Base-by-base conservation (phyloP, 169 alveolate genomes). In the Besnoitia besnoiti region DNA sequence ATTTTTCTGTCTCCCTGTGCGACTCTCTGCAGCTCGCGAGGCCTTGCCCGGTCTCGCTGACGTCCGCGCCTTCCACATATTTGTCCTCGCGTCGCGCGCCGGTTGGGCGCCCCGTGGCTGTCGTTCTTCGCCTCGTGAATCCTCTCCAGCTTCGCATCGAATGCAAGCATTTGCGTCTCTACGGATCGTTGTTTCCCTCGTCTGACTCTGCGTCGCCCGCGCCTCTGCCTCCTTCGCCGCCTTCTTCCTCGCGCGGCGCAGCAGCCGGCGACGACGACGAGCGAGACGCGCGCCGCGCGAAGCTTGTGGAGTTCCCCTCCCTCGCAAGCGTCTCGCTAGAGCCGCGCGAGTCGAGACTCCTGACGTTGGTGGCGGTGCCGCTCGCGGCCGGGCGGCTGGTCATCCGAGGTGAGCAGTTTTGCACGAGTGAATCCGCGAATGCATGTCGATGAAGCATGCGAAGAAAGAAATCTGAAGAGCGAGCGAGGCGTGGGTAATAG, bases 81-180 rank as follows among this genome's bases (percentile, higher is more conserved):
- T 4, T 75, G 7, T 50, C 33, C 50, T 42, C 67, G 33, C 88
- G 93, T 1, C 77, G 46, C 37, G 42, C 89, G 0, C 73, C 93
- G 0, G 93, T 77, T 3, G 93, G 93, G 30, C 62, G 30, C 62
- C 90, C 89, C 3, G 89, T 90, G 49, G 44, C 55, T 8, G 93
- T 90, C n/a, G 62, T 44, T 42, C 39, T 77, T 7, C 59, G 93
- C 4, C 59, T 90, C 19, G 44, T 75, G 80, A 90, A 90, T n/a
- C 93, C 93, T 33, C 82, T 90, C 55, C 50, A n/a, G 35, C 82
- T 90, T 30, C 80, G 47, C 19, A 0, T 90, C 24, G 84, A 76
- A 7, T 40, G 85, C 55, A 46, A 12, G 30, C 47, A 50, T 35
- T 37, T 90, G 35, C 93, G 89, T 2, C 89, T 90, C 35, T 49